These are phyloP conservation scores for Aspergillus sp. DNA, from an alignment of 2,329 filamentous ascomycete species.

Conservation along the genomic window DNA sequence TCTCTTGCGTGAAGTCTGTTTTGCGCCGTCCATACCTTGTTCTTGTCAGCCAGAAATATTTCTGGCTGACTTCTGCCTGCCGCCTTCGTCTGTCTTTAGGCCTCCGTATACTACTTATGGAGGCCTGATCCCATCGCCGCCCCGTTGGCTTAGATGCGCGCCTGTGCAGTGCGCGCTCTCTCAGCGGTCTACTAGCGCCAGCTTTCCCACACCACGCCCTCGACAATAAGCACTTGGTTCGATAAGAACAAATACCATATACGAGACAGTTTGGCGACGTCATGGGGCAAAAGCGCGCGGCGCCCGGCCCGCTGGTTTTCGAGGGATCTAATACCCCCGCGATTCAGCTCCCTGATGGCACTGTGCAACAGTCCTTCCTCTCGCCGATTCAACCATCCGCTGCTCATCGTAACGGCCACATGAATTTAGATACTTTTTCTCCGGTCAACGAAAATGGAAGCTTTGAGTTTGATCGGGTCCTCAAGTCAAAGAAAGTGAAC, in stretches of 20 bases:
- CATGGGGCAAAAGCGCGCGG: conserved; percentile 26
- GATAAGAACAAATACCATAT: neutral
- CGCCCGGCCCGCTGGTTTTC: conserved; percentile 20
- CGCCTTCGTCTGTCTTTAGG: conserved; percentile 1
- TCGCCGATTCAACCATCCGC: conserved; percentile 20
- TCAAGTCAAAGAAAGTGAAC: conserved; percentile 82
- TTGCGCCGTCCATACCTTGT: neutral
- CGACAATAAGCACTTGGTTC: neutral
- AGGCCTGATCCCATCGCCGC: conserved; percentile 6
- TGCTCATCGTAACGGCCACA: conserved; percentile 44
- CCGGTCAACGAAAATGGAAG: conserved; percentile 93
- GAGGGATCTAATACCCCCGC: conserved; percentile 26
- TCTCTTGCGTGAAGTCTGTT: conserved; percentile 10
- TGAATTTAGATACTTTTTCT: conserved; percentile 67
- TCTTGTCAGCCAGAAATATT: conserved; percentile 7
- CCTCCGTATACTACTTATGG: conserved; percentile 17
- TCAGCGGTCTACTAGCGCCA: conserved; percentile 2
- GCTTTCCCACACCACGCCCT: neutral
- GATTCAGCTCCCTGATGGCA: conserved; percentile 28
- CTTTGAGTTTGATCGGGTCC: conserved; percentile 91
- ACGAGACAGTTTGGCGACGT: neutral
- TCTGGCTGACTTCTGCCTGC: conserved; percentile 17
- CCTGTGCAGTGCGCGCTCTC: conserved; percentile 1
- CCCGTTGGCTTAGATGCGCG: conserved; percentile 10
- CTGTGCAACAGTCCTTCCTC: conserved; percentile 22